A percentile compares a stretch with the other conserved stretches of the same genome.
phyloP scores from a whole-genome alignment of 116 monocot genomes.

The Phalaenopsis hybrid region DNA sequence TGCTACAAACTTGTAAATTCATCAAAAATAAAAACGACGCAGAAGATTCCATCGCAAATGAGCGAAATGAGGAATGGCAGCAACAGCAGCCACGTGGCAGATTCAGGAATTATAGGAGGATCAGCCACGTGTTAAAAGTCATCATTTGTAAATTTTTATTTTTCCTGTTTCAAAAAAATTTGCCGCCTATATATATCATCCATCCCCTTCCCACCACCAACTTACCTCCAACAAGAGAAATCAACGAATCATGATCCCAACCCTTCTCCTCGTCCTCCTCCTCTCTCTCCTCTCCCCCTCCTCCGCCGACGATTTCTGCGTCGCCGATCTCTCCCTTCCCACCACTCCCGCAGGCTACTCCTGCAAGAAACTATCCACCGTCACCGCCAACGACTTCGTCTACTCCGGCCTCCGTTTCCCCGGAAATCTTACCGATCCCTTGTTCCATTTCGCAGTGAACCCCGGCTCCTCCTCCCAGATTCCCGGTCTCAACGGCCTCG shows the following conservation, averaged over 20 bases:
- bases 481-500: conserved; percentile 43
- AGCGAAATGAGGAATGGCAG: no score
- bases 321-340: conserved; percentile 18
- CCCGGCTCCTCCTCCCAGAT: conserved; percentile 27
- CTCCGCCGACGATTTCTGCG: conserved; percentile 34
- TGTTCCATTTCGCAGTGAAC: conserved; percentile 18
- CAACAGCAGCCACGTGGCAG: no score
- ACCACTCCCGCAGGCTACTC: conserved; percentile 14
- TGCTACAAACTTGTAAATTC: no score
- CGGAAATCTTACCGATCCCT: conserved; percentile 13
- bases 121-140: no score
- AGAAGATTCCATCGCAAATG: no score
- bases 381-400: conserved; percentile 36
- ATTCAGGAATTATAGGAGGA: no score
- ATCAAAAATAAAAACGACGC: no score
- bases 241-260: not conserved
- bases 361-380: conserved; percentile 19
- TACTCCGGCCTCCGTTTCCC: conserved; percentile 17
- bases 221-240: not conserved
- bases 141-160: no score
- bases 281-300: conserved; percentile 17
- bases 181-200: no score
- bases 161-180: not conserved
- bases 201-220: not conserved
- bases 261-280: conserved; percentile 9